Conservation (phyloP, 108 stramenopile species). For the Epipyxis sp. region DNA sequence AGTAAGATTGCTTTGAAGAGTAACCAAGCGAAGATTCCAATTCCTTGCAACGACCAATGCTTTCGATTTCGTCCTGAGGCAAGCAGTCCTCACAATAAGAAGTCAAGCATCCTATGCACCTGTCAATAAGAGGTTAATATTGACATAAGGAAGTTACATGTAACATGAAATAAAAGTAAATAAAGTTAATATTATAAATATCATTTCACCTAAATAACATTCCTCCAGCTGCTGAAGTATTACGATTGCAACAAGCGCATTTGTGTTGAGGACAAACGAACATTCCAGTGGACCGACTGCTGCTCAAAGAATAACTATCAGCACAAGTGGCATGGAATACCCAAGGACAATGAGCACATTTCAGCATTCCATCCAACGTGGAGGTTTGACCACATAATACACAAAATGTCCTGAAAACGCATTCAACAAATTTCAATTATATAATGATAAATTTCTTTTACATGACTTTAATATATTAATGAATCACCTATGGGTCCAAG, state of each 20-base stretch:
- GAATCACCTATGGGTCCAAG: conserved; percentile 13
- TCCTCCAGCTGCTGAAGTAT: conserved; percentile 63
- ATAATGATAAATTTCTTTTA: not conserved
- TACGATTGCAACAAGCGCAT: conserved; percentile 64
- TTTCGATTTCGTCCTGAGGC: conserved; percentile 53
- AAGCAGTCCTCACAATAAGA: conserved; percentile 80
- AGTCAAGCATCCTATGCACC: conserved; percentile 66
- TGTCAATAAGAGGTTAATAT: too few relatives aligned
- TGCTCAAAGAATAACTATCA: not conserved
- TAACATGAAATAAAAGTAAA: too few relatives aligned
- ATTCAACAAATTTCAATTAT: not conserved
- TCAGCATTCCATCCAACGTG: not conserved
- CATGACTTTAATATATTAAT: conserved; percentile 14
- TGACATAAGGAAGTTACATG: too few relatives aligned
- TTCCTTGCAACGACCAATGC: conserved; percentile 15
- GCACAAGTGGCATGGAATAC: not conserved
- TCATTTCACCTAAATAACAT: conserved; percentile 75
- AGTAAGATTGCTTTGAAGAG: conserved; percentile 36
- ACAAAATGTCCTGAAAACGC: not conserved
- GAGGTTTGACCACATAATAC: not conserved
- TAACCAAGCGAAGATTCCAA: not conserved
- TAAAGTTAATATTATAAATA: too few relatives aligned
- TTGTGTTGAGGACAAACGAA: conserved; percentile 69
- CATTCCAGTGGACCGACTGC: conserved; percentile 1
- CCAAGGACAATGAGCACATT: conserved; percentile 6